A percentile compares a stretch with the other conserved stretches of the same genome.
phyloP scores from a whole-genome alignment of 805 yeast genomes.

The Blastobotrys parvus region DNA sequence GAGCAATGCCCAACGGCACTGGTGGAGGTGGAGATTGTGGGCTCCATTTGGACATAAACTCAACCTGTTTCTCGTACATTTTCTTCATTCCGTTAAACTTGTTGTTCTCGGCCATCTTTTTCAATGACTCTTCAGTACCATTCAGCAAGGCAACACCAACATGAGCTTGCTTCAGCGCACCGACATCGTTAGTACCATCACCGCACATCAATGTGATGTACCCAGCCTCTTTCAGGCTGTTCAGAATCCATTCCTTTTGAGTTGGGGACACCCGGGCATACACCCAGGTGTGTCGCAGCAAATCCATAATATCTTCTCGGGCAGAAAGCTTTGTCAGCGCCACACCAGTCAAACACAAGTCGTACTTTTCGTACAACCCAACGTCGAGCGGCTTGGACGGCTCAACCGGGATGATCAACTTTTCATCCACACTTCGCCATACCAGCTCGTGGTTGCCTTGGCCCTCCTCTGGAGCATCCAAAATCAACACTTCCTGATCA shows the following conservation, averaged over 20 bases:
- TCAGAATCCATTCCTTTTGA: conserved; percentile 87
- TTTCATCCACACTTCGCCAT: conserved; percentile 82
- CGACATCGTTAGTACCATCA: conserved; percentile 99
- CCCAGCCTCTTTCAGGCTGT: conserved; percentile 75
- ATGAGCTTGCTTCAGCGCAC: conserved; percentile 97
- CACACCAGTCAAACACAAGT: conserved; percentile 88
- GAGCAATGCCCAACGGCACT: conserved; percentile 83
- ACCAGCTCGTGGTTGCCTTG: conserved; percentile 49
- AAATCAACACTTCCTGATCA: conserved; percentile 71
- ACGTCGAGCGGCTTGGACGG: conserved; percentile 49
- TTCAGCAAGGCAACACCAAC: conserved; percentile 96
- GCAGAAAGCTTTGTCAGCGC: conserved; percentile 62
- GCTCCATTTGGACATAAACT: conserved; percentile 70
- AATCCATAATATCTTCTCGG: conserved; percentile 59
- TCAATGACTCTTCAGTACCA: conserved; percentile 92
- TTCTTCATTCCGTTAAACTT: conserved; percentile 53
- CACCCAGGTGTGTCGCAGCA: conserved; percentile 89
- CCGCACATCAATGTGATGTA: conserved; percentile 98
- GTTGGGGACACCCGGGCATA: conserved; percentile 96
- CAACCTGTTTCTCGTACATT: conserved; percentile 79
- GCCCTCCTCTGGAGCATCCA: conserved; percentile 75
- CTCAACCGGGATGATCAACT: conserved; percentile 57
- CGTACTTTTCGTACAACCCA: conserved; percentile 54
- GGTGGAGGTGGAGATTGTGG: conserved; percentile 57
- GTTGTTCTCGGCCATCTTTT: conserved; percentile 76